Conservation (phyloP, 2,329 filamentous ascomycete species). For the Colletotrichum cuscutae region DNA sequence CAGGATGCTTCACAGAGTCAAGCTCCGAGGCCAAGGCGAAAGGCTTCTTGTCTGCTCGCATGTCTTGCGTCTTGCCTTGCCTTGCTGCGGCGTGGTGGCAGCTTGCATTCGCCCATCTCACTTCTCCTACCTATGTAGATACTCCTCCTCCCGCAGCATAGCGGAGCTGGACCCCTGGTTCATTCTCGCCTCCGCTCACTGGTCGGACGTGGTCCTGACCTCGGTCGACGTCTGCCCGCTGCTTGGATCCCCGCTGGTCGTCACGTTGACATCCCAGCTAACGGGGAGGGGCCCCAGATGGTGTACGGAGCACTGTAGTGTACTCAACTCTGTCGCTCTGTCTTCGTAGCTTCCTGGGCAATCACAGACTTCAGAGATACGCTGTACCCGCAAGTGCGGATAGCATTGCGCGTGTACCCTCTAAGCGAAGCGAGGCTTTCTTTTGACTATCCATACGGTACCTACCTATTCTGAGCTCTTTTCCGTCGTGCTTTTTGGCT, state of each 20-base stretch:
- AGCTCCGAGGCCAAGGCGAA: neutral
- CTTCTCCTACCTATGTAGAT: neutral
- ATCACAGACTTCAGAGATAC: neutral
- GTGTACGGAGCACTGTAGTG: neutral
- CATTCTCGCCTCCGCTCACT: slow-evolving; percentile 14
- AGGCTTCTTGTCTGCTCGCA: neutral
- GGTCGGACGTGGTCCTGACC: neutral
- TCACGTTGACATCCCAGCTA: slow-evolving; percentile 33
- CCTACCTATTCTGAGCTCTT: neutral
- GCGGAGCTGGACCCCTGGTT: slow-evolving; percentile 23
- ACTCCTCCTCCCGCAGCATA: neutral
- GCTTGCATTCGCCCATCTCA: slow-evolving; percentile 2
- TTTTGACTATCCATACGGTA: neutral
- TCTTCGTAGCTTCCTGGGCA: neutral
- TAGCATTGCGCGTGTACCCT: slow-evolving; percentile 1
- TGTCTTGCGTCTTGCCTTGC: neutral
- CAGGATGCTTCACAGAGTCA: neutral
- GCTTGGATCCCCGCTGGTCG: slow-evolving; percentile 25
- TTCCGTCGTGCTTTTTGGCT: neutral
- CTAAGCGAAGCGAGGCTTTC: slow-evolving; percentile 11
- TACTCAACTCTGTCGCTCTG: neutral
- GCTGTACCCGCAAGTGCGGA: neutral
- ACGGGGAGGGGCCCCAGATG: slow-evolving; percentile 11
- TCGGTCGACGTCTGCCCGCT: slow-evolving; percentile 1
- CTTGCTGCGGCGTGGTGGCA: neutral